Percentiles rank a stretch among this genome's conserved stretches.
Evolutionary conservation across 306 rosid species (phyloP).

Genomic region (Prunus salicina): DNA sequence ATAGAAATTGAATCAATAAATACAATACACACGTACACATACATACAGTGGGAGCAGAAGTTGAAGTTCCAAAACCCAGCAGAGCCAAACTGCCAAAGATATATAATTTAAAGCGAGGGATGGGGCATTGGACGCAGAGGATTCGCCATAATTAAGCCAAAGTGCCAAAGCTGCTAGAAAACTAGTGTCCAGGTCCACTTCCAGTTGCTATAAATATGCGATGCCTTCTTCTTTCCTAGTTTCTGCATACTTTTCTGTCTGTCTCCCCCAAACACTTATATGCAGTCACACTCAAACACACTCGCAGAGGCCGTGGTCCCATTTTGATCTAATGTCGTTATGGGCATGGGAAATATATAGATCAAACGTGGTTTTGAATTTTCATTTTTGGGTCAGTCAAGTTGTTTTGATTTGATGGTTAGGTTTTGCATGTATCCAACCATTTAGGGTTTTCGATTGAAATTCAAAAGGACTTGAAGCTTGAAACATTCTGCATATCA

Average conservation of each 20-base stretch:
- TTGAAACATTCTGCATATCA: neutral
- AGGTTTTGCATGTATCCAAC: neutral
- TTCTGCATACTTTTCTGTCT: conserved; percentile 12
- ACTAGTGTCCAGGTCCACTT: conserved; percentile 6
- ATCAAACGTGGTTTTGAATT: neutral
- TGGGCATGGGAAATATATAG: neutral
- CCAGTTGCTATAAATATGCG: conserved; percentile 19
- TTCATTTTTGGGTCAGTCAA: neutral
- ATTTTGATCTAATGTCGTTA: neutral
- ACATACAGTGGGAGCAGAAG: neutral
- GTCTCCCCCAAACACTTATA: conserved; percentile 2
- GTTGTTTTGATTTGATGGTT: neutral
- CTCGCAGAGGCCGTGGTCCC: conserved; percentile 5
- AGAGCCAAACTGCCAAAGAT: too few relatives aligned
- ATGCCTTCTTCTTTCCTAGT: conserved; percentile 10
- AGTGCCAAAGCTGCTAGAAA: neutral
- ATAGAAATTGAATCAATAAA: neutral
- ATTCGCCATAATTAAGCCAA: neutral
- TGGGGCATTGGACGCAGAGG: conserved; percentile 4
- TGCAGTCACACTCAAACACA: conserved; percentile 3
- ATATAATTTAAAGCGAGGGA: neutral
- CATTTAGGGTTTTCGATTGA: neutral
- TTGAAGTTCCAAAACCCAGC: neutral
- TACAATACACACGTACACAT: neutral
- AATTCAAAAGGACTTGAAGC: neutral